phyloP scores from a whole-genome alignment of 371 early-diverging fungal species.

The Funneliformis caledonium region DNA sequence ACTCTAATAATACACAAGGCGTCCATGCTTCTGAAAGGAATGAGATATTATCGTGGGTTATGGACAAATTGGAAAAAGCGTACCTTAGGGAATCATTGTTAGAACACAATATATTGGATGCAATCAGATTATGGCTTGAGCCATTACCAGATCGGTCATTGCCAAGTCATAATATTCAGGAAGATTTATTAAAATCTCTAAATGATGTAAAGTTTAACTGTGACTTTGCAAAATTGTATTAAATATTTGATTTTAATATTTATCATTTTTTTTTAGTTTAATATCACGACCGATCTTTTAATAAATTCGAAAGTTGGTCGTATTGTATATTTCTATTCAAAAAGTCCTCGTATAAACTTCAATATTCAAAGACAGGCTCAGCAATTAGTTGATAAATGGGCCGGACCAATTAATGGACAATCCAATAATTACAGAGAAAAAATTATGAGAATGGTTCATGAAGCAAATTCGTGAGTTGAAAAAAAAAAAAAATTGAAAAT shows the following conservation, averaged over 20 bases:
- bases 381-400: slow-evolving; percentile 88
- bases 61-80: slow-evolving; percentile 10
- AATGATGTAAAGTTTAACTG: slow-evolving; percentile 55
- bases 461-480: not conserved
- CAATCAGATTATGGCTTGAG: slow-evolving; percentile 94
- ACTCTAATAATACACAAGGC: not conserved
- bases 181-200: slow-evolving; percentile 78
- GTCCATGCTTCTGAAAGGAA: not conserved
- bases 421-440: slow-evolving; percentile 80
- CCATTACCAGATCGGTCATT: slow-evolving; percentile 95
- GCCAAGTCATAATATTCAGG: slow-evolving; percentile 93
- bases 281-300: slow-evolving; percentile 86
- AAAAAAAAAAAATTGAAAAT: not conserved
- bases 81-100: slow-evolving; percentile 68
- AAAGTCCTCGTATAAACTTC: slow-evolving; percentile 82
- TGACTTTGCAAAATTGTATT: not conserved
- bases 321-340: slow-evolving; percentile 93
- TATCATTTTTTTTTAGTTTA: slow-evolving; percentile 56
- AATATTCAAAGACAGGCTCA: slow-evolving; percentile 78
- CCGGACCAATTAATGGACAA: slow-evolving; percentile 81
- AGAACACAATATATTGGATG: slow-evolving; percentile 87
- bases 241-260: not conserved
- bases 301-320: slow-evolving; percentile 91
- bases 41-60: not conserved
- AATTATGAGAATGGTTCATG: slow-evolving; percentile 38